phyloP scores from a whole-genome alignment of 495 filamentous ascomycete species.

The Neurospora tetraspora region DNA sequence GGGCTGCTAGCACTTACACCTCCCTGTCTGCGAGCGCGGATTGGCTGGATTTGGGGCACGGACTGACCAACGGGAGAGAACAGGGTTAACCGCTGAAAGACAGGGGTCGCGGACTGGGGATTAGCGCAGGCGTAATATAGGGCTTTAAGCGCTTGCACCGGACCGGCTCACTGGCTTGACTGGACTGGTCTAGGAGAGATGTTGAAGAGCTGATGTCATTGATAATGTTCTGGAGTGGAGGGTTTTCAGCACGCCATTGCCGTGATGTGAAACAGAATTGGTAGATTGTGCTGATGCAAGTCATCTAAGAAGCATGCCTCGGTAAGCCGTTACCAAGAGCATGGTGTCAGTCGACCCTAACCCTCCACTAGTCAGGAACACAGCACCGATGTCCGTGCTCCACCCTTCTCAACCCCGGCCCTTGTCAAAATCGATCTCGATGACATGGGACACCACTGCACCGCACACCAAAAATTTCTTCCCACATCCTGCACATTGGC shows the following conservation, averaged over 20 bases:
- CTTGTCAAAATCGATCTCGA: background rate
- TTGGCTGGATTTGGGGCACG: background rate
- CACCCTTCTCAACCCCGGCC: background rate
- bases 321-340: background rate
- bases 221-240: background rate
- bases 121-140: background rate
- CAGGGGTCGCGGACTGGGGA: background rate
- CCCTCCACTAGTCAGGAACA: background rate
- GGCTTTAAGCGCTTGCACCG: background rate
- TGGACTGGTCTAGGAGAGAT: background rate
- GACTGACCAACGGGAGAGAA: background rate
- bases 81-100: background rate
- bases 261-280: background rate
- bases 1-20: background rate
- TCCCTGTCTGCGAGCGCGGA: background rate
- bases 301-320: background rate
- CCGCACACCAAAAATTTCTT: background rate
- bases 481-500: background rate
- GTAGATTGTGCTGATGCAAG: background rate
- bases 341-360: background rate
- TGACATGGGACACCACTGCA: background rate
- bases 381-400: background rate
- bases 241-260: background rate
- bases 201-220: background rate
- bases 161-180: background rate